Evolutionary conservation across 2,329 filamentous ascomycete species (phyloP), one percentile per base, ranked within the genome.

Genomic region (Zelopaecilomyces penicillatus): DNA sequence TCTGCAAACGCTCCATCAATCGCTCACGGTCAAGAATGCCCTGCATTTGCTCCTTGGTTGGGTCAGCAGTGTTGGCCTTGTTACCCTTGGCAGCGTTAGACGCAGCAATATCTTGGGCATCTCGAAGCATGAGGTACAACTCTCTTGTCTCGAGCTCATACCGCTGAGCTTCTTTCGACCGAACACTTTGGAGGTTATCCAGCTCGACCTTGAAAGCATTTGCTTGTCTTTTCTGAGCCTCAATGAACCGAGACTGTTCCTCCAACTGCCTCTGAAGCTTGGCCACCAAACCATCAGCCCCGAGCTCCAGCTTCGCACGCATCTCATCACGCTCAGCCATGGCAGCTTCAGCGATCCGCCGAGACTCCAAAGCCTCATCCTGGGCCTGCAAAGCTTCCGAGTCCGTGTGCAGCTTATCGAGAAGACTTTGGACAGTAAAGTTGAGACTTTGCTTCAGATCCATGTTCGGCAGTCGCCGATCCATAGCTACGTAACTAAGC

Each of bases 401-500:
- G 66, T 98, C 93, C 2, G 93, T 97, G 61, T 97, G 93, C 42
- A 98, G 74, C 67, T 94, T 95, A 69, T 97, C 93, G 50, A 98
- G 74, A 54, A 98, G 74, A 64, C 81, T 95, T 68, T 97, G 93
- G 7, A 98, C 93, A 0, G 91, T 96, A 58, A 97, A 97, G 64
- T 95, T 96, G 52, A 98, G 78, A 60, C 89, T 95, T 65, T 97
- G 91, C 70, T 96, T 96, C 48, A 98, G 78, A 63, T 98, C 93
- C 82, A 97, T 91, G 65, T 98, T 91, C 34, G 93, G 93, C 52
- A 97, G 67, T 51, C 93, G 79, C 59, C 93, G 80, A 65, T 98
- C 93, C 91, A 98, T 98, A 56, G 91, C 91, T 50, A 98, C 91
- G 65, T 97, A 97, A 65, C 89, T 95, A 53, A 98, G 80, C 89